Conservation (phyloP, 163 green algal species). For the Scenedesmus sp. region DNA sequence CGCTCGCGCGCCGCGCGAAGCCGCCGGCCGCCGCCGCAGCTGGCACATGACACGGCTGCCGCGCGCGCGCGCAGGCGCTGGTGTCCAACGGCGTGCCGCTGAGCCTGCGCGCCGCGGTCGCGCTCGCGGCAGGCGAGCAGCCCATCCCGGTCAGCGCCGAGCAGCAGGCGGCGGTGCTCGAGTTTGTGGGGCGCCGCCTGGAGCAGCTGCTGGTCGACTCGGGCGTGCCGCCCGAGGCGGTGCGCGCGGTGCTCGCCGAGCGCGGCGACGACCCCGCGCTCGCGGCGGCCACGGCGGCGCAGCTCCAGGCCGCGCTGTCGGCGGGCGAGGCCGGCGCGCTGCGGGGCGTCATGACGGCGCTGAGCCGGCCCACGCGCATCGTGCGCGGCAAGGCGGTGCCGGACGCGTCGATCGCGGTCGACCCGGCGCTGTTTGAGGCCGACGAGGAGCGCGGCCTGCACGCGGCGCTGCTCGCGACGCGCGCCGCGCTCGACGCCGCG, state of each 20-base stretch:
- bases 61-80: slow-evolving; percentile 68
- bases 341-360: slow-evolving; percentile 73
- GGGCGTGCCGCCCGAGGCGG: slow-evolving; percentile 62
- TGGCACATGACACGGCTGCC: not conserved
- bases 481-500: slow-evolving; percentile 27
- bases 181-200: slow-evolving; percentile 84
- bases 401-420: slow-evolving; percentile 58
- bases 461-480: slow-evolving; percentile 57
- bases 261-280: slow-evolving; percentile 77
- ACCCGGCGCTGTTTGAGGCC: slow-evolving; percentile 76
- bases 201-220: slow-evolving; percentile 92
- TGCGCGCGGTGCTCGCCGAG: slow-evolving; percentile 89
- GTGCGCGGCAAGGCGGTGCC: slow-evolving; percentile 86
- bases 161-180: slow-evolving; percentile 58
- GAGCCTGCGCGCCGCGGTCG: slow-evolving; percentile 65
- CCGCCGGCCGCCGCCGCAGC: too few relatives aligned
- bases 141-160: slow-evolving; percentile 63
- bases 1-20: too few relatives aligned
- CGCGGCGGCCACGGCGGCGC: slow-evolving; percentile 69
- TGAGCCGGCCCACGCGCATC: slow-evolving; percentile 87
- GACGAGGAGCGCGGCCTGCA: slow-evolving; percentile 79
- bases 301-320: slow-evolving; percentile 74
- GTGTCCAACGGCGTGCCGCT: slow-evolving; percentile 67
- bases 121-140: slow-evolving; percentile 67
- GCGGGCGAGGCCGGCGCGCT: slow-evolving; percentile 12